Evolutionary conservation across 2,329 filamentous ascomycete genomes (phyloP), one percentile per base, ranked within the genome.

Genomic region (Aspergillus fumigatiaffinis): DNA sequence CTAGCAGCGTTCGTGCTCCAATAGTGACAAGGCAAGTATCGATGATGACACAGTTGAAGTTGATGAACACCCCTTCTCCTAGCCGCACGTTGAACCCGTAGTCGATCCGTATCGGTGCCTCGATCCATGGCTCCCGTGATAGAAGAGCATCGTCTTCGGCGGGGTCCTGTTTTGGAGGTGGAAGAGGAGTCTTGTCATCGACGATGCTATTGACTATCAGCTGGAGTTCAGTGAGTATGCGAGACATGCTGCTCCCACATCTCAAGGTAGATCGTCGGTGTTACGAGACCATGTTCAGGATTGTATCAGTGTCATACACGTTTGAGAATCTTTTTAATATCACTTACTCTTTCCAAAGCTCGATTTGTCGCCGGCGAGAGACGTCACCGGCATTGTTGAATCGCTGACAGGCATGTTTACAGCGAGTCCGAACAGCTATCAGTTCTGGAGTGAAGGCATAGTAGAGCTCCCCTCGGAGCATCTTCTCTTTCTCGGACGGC

Each of bases 21-120:
- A 96, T 85, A 1, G 81, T 86, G 55, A 95, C 88, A 28, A 80
- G 74, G 70, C 87, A 89, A 1, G 89, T 92, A 70, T 96, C 92
- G 29, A 95, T 77, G 69, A 91, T 89, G 5, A 85, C 87, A 65
- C 84, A 87, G 73, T 91, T 87, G 70, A 82, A 86, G 75, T 89
- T 96, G 71, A 96, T 81, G 67, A 87, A 94, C 14, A 90, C 89
- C 54, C 86, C 85, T 48, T 83, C 76, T 20, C 89, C 91, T 7
- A 92, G 71, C 56, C 81, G 83, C 49, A 93, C 78, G 60, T 94
- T 92, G 66, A 81, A 87, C 3, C 91, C 91, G 65, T 94, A 93
- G 73, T 95, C 91, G 59, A 88, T 82, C 49, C 80, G 83, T 53
- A 94, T 78, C 0, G 90, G 90, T 0, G 81, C 75, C 59, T 90